phyloP scores from a whole-genome alignment of 2,329 filamentous ascomycete species.

The Beauveria pseudobassiana region DNA sequence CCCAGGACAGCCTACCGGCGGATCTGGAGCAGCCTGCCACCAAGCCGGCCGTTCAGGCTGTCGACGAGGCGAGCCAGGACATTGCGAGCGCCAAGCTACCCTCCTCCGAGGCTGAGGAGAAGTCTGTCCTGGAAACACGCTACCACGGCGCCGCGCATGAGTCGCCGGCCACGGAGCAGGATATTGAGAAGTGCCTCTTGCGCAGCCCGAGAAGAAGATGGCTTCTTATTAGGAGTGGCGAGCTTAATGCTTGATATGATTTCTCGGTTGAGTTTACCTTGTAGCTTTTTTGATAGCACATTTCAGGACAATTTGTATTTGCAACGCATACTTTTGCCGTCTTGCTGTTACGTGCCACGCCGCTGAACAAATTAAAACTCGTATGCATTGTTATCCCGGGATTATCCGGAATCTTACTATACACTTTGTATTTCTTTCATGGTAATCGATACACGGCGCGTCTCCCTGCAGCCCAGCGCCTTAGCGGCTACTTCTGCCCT shows the following conservation, averaged over 20 bases:
- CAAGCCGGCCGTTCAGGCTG: not conserved
- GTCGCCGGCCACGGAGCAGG: not conserved
- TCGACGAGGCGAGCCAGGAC: not conserved
- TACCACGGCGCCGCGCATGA: not conserved
- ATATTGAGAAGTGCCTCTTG: constrained; percentile 7
- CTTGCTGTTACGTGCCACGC: not conserved
- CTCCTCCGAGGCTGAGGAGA: not conserved
- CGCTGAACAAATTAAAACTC: not conserved
- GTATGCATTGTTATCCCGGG: not conserved
- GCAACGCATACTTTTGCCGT: not conserved
- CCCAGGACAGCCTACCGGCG: not conserved
- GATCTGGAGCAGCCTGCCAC: not conserved
- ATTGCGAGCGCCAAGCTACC: not conserved
- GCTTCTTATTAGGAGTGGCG: not conserved
- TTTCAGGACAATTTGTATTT: not conserved
- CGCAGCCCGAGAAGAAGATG: not conserved
- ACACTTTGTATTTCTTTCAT: not conserved
- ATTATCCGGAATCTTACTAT: not conserved
- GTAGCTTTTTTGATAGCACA: not conserved
- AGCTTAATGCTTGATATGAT: not conserved
- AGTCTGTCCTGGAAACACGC: not conserved
- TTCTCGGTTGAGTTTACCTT: not conserved
- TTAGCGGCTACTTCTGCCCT: constrained; percentile 20
- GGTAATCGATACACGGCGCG: not conserved
- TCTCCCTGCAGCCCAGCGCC: too few relatives aligned